Evolutionary conservation across 257 asterid genomes (phyloP).

Genomic region (Ajuga chamaepitys): DNA sequence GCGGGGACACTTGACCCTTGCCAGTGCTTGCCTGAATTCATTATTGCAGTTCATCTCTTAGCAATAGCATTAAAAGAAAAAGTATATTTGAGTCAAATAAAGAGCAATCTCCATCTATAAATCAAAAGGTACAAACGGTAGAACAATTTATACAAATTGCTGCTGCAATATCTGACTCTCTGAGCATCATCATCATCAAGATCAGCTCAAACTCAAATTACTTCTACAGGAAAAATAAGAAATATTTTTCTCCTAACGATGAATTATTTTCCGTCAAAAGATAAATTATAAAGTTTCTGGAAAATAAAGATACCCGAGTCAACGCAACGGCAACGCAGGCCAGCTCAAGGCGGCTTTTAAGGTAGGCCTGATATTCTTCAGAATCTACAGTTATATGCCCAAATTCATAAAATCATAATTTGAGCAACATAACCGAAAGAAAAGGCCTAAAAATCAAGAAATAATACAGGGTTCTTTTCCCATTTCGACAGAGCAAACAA

Average conservation of each 20-base stretch:
- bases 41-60: background rate
- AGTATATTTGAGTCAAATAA: background rate
- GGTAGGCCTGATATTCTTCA: constrained; percentile 60
- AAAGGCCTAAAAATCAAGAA: too few relatives aligned
- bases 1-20: constrained; percentile 36
- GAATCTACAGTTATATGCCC: constrained; percentile 52
- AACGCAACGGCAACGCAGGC: constrained; percentile 94
- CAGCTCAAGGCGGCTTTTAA: constrained; percentile 69
- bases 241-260: background rate
- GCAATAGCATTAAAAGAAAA: background rate
- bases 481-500: too few relatives aligned
- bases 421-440: too few relatives aligned
- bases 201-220: constrained; percentile 10
- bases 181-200: constrained; percentile 8
- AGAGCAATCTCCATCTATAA: background rate
- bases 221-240: background rate
- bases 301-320: constrained; percentile 44
- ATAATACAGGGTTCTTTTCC: too few relatives aligned
- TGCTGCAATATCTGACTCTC: background rate
- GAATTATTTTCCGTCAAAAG: background rate
- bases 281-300: background rate
- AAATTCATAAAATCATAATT: too few relatives aligned
- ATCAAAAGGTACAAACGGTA: constrained; percentile 10
- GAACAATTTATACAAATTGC: constrained; percentile 5
- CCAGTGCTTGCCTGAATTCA: constrained; percentile 36